phyloP scores from a whole-genome alignment of 176 grass and related monocot genomes.

The Avena eriantha region DNA sequence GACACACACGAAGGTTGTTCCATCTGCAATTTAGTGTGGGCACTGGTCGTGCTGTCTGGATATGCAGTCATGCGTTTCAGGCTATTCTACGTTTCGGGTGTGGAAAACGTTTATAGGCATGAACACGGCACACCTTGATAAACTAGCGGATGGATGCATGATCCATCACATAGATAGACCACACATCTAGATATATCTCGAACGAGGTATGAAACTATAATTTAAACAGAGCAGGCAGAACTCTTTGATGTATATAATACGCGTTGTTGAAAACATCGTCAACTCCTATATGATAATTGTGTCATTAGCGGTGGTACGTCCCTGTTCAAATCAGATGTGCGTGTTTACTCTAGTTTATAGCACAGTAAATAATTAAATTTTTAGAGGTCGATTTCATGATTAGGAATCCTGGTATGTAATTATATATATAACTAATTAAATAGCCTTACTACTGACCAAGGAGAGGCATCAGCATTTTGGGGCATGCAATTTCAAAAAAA shows the following conservation, averaged over 20 bases:
- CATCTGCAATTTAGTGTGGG: background rate
- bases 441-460: too few relatives aligned
- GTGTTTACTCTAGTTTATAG: background rate
- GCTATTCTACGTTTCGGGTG: background rate
- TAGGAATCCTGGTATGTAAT: too few relatives aligned
- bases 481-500: too few relatives aligned
- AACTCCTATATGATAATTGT: too few relatives aligned
- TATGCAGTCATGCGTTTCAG: background rate
- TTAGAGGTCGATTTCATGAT: too few relatives aligned
- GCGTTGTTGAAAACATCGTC: background rate
- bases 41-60: background rate
- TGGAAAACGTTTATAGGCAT: conserved; percentile 13
- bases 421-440: too few relatives aligned
- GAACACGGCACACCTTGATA: background rate
- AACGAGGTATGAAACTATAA: background rate
- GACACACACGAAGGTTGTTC: background rate
- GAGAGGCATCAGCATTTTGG: too few relatives aligned
- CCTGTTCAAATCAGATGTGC: background rate
- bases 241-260: background rate
- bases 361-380: background rate
- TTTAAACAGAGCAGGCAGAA: background rate
- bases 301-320: background rate
- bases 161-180: background rate
- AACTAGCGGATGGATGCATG: background rate
- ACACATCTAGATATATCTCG: background rate